These are phyloP conservation scores for Pilasporangium apinafurcum DNA, from an alignment of 352 stramenopile species.

Conservation along the genomic window DNA sequence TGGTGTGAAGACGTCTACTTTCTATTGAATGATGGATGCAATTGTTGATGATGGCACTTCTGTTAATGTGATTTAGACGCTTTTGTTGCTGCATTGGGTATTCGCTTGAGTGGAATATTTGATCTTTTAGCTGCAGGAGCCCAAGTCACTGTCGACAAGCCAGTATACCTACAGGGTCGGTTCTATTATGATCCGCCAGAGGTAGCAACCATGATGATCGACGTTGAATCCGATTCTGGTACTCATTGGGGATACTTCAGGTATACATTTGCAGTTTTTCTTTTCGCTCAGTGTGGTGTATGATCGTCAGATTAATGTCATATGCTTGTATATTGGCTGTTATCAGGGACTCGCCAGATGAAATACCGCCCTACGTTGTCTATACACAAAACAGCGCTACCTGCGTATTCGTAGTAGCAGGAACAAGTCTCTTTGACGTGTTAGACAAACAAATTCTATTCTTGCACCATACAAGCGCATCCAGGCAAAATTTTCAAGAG, in stretches of 20 bases:
- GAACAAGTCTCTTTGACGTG: slow-evolving; percentile 29
- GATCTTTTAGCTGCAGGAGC: slow-evolving; percentile 25
- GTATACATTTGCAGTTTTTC: slow-evolving; percentile 7
- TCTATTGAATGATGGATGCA: neutral
- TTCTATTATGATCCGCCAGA: slow-evolving; percentile 51
- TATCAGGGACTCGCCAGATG: slow-evolving; percentile 29
- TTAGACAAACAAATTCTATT: slow-evolving; percentile 10
- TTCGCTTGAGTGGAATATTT: slow-evolving; percentile 42
- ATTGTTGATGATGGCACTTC: slow-evolving; percentile 1
- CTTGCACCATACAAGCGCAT: neutral
- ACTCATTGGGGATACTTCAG: slow-evolving; percentile 52
- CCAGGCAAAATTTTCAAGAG: neutral
- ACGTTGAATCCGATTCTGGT: slow-evolving; percentile 7
- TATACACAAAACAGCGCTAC: slow-evolving; percentile 13
- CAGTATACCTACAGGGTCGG: slow-evolving; percentile 43
- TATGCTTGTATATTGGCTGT: neutral
- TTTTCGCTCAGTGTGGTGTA: no score
- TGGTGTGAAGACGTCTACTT: neutral
- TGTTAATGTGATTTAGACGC: slow-evolving; percentile 22
- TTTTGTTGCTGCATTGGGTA: slow-evolving; percentile 30
- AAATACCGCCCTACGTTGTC: slow-evolving; percentile 37
- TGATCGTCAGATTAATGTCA: slow-evolving; percentile 2
- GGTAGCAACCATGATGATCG: slow-evolving; percentile 25
- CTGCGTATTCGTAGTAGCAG: slow-evolving; percentile 30
- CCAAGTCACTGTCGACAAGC: slow-evolving; percentile 19